Conservation (phyloP, 2,329 filamentous ascomycete genomes). For the Chaetomium globosum region DNA sequence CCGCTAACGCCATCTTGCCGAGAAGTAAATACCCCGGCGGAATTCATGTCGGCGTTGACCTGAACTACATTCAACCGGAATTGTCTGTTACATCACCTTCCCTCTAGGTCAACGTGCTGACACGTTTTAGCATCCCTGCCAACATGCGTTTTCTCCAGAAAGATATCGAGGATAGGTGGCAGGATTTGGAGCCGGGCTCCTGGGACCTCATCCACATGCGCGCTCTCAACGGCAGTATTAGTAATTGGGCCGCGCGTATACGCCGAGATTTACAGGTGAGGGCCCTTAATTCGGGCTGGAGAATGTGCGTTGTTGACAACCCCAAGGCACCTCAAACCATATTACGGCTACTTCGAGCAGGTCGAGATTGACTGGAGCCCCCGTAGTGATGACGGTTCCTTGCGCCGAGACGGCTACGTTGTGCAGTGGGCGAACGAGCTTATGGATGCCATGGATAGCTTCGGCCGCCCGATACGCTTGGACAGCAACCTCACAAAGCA, state of each 20-base stretch:
- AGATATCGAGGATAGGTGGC: conserved; percentile 79
- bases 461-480: conserved; percentile 66
- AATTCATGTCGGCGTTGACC: conserved; percentile 63
- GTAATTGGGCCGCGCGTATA: conserved; percentile 78
- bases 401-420: conserved; percentile 61
- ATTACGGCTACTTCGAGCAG: conserved; percentile 77
- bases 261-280: conserved; percentile 66
- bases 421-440: conserved; percentile 71
- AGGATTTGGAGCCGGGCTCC: conserved; percentile 50
- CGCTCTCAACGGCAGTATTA: conserved; percentile 76
- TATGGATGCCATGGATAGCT: conserved; percentile 66
- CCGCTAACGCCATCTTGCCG: conserved; percentile 3
- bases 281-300: conserved; percentile 36
- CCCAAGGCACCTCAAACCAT: conserved; percentile 72
- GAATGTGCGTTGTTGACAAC: conserved; percentile 31
- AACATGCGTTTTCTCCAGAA: conserved; percentile 70
- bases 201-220: conserved; percentile 86
- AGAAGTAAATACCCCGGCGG: conserved; percentile 49
- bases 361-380: conserved; percentile 85
- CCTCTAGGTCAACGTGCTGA: conserved; percentile 2
- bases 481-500: conserved; percentile 55
- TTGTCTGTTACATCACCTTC: conserved; percentile 44
- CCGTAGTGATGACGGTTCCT: conserved; percentile 67
- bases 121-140: conserved; percentile 63
- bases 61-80: conserved; percentile 63